A percentile compares a stretch with the other conserved stretches of the same genome.
phyloP scores from a whole-genome alignment of 2,329 filamentous ascomycete genomes.

The Paramyrothecium sp. region DNA sequence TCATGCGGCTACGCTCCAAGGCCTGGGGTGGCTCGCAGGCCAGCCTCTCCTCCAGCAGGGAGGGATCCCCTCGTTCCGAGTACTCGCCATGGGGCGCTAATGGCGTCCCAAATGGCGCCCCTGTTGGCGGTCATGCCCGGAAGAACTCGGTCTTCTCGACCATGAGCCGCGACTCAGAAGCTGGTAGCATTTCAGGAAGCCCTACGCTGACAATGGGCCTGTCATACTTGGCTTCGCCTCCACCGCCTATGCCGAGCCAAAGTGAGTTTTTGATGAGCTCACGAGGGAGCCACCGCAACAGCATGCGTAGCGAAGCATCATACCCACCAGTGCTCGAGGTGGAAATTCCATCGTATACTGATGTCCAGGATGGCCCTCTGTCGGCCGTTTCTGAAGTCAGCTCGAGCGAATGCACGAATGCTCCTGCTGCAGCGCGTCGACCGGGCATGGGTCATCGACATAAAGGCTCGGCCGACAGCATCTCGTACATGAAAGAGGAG shows the following conservation, averaged over 20 bases:
- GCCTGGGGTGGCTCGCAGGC: conserved; percentile 81
- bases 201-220: conserved; percentile 48
- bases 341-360: background rate
- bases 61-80: conserved; percentile 49
- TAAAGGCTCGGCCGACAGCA: conserved; percentile 62
- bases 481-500: conserved; percentile 68
- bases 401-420: background rate
- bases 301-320: background rate
- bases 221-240: conserved; percentile 24
- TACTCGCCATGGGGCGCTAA: conserved; percentile 37
- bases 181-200: conserved; percentile 44
- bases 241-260: conserved; percentile 10
- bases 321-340: background rate
- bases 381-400: conserved; percentile 8
- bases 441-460: conserved; percentile 43
- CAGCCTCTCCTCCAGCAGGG: conserved; percentile 59
- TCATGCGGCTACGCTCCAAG: conserved; percentile 70
- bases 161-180: conserved; percentile 47
- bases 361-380: background rate
- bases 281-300: background rate
- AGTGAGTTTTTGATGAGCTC: background rate
- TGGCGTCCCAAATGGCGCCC: conserved; percentile 6
- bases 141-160: conserved; percentile 51
- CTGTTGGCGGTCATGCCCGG: conserved; percentile 32
- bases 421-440: conserved; percentile 7